Percentiles rank a stretch among this genome's conserved stretches.
phyloP scores from a whole-genome alignment of 306 rosid genomes.

The Elaeagnus macrophylla region DNA sequence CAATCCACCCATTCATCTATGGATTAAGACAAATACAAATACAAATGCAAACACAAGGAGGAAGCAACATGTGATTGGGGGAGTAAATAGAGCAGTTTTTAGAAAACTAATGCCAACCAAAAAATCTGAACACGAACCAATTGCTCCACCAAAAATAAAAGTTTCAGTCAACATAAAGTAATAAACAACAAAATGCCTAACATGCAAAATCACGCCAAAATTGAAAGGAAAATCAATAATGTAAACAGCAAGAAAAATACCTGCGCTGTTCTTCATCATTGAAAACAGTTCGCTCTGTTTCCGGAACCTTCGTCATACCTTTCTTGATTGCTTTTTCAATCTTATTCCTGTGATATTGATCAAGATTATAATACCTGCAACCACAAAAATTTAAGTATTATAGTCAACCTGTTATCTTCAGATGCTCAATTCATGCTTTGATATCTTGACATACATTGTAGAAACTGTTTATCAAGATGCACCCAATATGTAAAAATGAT shows the following conservation, averaged over 20 bases:
- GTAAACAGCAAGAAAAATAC: conserved; percentile 32
- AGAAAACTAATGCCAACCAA: no score
- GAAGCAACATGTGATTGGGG: no score
- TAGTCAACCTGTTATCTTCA: not conserved
- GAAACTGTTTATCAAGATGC: not conserved
- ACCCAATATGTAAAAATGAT: no score
- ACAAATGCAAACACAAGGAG: no score
- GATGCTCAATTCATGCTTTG: not conserved
- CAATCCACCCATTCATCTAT: no score
- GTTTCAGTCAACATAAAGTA: no score
- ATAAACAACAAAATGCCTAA: not conserved
- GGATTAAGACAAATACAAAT: no score
- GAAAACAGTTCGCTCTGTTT: conserved; percentile 70
- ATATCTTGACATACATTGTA: not conserved
- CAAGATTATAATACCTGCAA: conserved; percentile 85
- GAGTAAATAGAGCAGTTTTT: no score
- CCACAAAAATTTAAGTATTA: conserved; percentile 9
- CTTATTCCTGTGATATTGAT: conserved; percentile 58
- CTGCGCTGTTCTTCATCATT: conserved; percentile 89
- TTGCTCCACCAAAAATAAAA: no score
- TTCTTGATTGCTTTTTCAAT: conserved; percentile 56
- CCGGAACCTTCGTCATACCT: conserved; percentile 49
- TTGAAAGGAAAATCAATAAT: not conserved
- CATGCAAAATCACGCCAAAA: conserved; percentile 2
- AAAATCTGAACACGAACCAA: no score